Evolutionary conservation across 192 early-diverging fungal species (phyloP), one percentile per base, ranked within the genome.

Genomic region (Gaertneriomyces semiglobifer): DNA sequence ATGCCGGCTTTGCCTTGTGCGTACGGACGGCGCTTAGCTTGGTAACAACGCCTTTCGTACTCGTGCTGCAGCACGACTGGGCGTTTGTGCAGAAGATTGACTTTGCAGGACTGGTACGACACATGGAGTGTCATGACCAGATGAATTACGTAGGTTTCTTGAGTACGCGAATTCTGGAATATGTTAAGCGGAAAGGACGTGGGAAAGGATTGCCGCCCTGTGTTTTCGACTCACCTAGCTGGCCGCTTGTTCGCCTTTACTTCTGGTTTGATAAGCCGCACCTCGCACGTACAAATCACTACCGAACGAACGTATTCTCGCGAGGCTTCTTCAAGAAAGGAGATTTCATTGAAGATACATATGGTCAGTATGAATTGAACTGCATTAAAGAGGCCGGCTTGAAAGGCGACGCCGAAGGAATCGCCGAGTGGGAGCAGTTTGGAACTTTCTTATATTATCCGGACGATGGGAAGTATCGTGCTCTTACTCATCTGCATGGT

Each of bases 291-390:
- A 69, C 70, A n/a, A 18, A 62, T 7, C 66, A 75, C 62, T 75
- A 75, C 51, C 38, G 53, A 33, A 55, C 25, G 6, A 11, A 33
- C 38, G 62, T 78, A 10, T 78, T 75, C 47, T 47, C 59, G 40
- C 19, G 42, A 7, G 54, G 38, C 12, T 19, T 43, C 10, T 75
- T 78, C 54, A 60, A 68, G 53, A 58, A 70, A 2, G 77, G 77
- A 0, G 73, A 78, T 64, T 78, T 78, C 53, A 78, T 78, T 50
- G 77, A 78, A 63, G 77, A 78, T 57, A 75, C 73, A 2, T 72
- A 64, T 60, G 72, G 73, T 5, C 72, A 74, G 16, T 14, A 44
- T 9, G 51, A 68, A 65, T 16, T 78, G 8, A 52, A 18, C 0
- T 53, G 65, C 42, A 56, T 77, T 53, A 77, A 77, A 52, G 46